These are phyloP conservation scores for Sporobolomyces phaffii DNA, from an alignment of 768 basidiomycete genomes.

Conservation along the genomic window DNA sequence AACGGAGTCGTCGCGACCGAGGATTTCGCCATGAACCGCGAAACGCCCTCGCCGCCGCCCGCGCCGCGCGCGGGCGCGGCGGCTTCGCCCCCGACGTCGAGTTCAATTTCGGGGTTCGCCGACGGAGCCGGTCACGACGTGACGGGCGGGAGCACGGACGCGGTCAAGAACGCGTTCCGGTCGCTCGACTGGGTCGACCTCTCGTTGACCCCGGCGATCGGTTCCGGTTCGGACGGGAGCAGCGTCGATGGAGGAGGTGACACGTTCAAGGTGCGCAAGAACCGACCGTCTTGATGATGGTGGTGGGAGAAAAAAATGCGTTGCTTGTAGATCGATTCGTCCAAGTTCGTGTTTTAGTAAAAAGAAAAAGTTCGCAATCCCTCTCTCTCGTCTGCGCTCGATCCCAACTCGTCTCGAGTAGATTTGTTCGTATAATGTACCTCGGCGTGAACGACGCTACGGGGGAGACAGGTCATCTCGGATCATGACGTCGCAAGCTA, in stretches of 20 bases:
- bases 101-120: background rate
- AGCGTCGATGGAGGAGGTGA: slow-evolving; percentile 3
- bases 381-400: no score
- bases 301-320: background rate
- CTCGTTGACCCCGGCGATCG: slow-evolving; percentile 17
- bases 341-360: no score
- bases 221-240: slow-evolving; percentile 4
- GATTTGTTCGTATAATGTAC: no score
- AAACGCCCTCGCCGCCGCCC: no score
- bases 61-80: background rate
- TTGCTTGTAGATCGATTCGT: no score
- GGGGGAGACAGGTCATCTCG: no score
- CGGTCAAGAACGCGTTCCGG: slow-evolving; percentile 19
- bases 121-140: slow-evolving; percentile 15
- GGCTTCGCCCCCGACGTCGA: background rate
- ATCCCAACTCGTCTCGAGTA: no score
- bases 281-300: background rate
- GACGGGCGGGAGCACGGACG: background rate
- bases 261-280: background rate
- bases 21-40: background rate
- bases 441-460: no score
- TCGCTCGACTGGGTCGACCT: slow-evolving; percentile 29
- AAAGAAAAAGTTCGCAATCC: no score
- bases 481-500: no score
- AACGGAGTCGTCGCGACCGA: background rate